Base-by-base conservation (phyloP, 352 stramenopile species). In the Phytopythium sindhum region DNA sequence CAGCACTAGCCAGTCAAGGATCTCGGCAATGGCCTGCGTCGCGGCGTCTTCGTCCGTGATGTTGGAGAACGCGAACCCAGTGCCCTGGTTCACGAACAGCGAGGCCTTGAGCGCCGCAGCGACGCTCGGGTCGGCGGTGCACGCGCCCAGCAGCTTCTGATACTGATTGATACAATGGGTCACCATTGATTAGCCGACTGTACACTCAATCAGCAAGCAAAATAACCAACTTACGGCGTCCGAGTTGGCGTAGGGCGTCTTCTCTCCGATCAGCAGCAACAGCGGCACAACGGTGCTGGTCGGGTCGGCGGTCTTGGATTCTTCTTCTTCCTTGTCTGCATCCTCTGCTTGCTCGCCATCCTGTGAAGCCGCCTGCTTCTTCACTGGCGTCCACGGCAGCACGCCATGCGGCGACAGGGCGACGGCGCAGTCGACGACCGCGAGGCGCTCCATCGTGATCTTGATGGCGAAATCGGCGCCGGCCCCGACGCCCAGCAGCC, bases 1-100 rank as follows among this genome's bases (percentile, higher is more conserved):
- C 58, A 82, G 61, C 53, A 93, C 74, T 50, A 96, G 76, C 88
- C 88, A 96, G 68, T 95, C 88, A 45, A 96, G 73, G 53, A 95
- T 75, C 65, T 95, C 84, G 21, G 84, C 83, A 59, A 95, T 92
- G 50, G 86, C 86, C 60, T 92, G 84, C 45, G 88, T 96, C 24
- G 84, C 88, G 29, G 88, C 86, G 67, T 96, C 88, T 84, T 96
- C 88, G 75, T 96, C 84, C 51, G 84, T 93, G 81, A 96, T 95
- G 81, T 86, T 81, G 67, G 81, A 91, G 75, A 95, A 95, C 58
- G 85, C 86, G 65, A 96, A 96, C 23, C 85, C 81, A 58, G 80
- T 84, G 57, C 67, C 70, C 67, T 95, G 88, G 66, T 88, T 86
- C n/a, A 80, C 61, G 45, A 94, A 90, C 33, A 92, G 68, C 39